Conservation (phyloP, 495 filamentous ascomycete genomes). For the Collariella sp. region DNA sequence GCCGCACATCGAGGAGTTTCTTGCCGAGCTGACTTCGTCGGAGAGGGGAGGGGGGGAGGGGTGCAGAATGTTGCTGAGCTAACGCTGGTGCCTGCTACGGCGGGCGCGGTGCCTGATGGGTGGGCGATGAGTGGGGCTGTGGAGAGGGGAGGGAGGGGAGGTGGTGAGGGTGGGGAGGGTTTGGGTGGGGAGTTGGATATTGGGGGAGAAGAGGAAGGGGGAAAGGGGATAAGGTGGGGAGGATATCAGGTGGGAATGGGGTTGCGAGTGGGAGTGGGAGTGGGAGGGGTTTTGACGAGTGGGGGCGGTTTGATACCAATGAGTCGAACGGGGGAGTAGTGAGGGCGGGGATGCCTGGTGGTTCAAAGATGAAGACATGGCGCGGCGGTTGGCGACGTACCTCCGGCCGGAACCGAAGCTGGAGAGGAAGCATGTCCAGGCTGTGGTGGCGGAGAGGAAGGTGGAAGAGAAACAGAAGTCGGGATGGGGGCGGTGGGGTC, state of each 20-base stretch:
- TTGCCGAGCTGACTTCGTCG: conserved; percentile 22
- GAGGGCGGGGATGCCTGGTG: conserved; percentile 20
- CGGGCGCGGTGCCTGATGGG: conserved; percentile 26
- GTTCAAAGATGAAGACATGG: conserved; percentile 43
- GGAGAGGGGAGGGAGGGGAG: conserved; percentile 32
- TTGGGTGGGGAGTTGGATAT: conserved; percentile 21
- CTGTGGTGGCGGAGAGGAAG: conserved; percentile 20
- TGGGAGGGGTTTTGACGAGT: conserved; percentile 26
- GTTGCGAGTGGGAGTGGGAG: background rate
- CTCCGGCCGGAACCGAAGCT: conserved; percentile 31
- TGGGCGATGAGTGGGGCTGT: conserved; percentile 27
- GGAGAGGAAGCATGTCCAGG: conserved; percentile 22
- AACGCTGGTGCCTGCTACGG: conserved; percentile 31
- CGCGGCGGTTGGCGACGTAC: conserved; percentile 35
- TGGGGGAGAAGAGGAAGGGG: background rate
- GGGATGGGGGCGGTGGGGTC: conserved; percentile 4
- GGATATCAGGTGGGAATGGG: conserved; percentile 27
- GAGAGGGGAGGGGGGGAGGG: background rate
- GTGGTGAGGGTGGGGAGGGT: conserved; percentile 28
- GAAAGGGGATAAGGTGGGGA: conserved; percentile 11
- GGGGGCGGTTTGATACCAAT: conserved; percentile 32
- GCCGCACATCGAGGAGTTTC: conserved; percentile 32
- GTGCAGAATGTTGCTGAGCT: conserved; percentile 24
- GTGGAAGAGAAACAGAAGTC: conserved; percentile 3
- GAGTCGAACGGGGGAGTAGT: background rate